phyloP scores from a whole-genome alignment of 768 basidiomycete genomes.

The Tricholoma bakamatsutake region DNA sequence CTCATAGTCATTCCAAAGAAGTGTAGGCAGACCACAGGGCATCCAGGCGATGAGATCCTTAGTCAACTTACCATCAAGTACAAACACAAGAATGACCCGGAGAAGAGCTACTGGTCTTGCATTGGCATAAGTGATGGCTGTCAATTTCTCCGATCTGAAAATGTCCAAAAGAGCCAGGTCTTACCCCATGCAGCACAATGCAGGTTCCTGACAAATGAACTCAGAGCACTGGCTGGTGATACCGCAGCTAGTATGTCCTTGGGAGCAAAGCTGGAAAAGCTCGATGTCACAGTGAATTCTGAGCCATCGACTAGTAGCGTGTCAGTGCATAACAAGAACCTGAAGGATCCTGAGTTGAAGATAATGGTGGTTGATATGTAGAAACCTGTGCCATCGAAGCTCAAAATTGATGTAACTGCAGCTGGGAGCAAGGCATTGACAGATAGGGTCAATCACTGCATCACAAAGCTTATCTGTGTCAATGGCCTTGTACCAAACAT shows the following conservation, averaged over 20 bases:
- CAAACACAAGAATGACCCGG: neutral
- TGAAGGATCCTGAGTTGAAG: no score
- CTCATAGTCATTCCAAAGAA: neutral
- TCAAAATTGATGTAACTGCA: neutral
- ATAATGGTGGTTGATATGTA: no score
- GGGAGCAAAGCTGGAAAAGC: no score
- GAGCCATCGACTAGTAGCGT: no score
- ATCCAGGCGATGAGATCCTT: neutral
- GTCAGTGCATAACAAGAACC: no score
- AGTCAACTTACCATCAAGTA: neutral
- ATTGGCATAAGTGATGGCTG: neutral
- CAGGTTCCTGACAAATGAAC: neutral
- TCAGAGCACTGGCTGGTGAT: neutral
- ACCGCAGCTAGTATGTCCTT: neutral
- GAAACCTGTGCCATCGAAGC: neutral
- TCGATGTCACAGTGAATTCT: no score
- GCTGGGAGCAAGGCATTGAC: slow-evolving; percentile 25
- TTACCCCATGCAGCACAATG: neutral
- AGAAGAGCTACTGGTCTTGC: neutral
- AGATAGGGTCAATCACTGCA: neutral
- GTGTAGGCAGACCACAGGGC: neutral
- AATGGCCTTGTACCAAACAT: neutral
- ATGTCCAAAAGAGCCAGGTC: neutral
- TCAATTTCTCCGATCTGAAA: neutral
- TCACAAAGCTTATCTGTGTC: neutral